These are phyloP conservation scores for Hymenoscyphus linearis DNA, from an alignment of 2,329 filamentous ascomycete genomes.

Conservation along the genomic window DNA sequence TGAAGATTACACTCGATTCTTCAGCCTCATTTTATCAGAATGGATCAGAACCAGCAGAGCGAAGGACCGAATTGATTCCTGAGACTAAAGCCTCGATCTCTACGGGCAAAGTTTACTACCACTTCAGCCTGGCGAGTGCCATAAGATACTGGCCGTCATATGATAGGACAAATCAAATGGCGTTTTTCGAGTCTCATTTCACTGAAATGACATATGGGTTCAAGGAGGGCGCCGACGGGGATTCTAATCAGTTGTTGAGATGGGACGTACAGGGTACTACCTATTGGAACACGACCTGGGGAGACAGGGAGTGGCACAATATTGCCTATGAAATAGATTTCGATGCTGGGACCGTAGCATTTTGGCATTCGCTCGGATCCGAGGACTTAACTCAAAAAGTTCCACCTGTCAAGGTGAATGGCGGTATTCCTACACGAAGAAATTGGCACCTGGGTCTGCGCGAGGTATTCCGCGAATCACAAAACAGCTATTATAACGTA, in stretches of 20 bases:
- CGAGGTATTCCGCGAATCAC: slow-evolving; percentile 52
- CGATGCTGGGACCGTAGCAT: slow-evolving; percentile 50
- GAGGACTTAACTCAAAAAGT: slow-evolving; percentile 51
- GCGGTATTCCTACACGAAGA: slow-evolving; percentile 56
- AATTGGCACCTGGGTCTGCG: slow-evolving; percentile 69
- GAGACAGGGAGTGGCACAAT: slow-evolving; percentile 64
- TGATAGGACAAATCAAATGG: slow-evolving; percentile 40
- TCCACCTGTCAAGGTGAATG: slow-evolving; percentile 49
- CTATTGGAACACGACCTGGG: slow-evolving; percentile 57
- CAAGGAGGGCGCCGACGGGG: slow-evolving; percentile 46
- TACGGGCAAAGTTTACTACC: slow-evolving; percentile 45
- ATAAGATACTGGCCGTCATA: too few species aligned
- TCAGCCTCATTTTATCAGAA: slow-evolving; percentile 62
- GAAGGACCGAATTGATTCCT: slow-evolving; percentile 67
- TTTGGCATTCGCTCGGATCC: slow-evolving; percentile 62
- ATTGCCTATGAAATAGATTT: slow-evolving; percentile 70
- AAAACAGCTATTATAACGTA: slow-evolving; percentile 44
- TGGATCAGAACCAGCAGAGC: slow-evolving; percentile 54
- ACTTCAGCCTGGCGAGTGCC: too few species aligned
- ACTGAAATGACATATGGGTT: slow-evolving; percentile 68
- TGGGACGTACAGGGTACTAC: slow-evolving; percentile 57
- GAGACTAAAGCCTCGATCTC: slow-evolving; percentile 58
- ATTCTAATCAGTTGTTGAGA: slow-evolving; percentile 49
- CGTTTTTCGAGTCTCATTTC: slow-evolving; percentile 63
- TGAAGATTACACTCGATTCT: slow-evolving; percentile 57